Evolutionary conservation across 2,329 filamentous ascomycete genomes (phyloP).

Genomic region (Bimuria novae-zelandiae): DNA sequence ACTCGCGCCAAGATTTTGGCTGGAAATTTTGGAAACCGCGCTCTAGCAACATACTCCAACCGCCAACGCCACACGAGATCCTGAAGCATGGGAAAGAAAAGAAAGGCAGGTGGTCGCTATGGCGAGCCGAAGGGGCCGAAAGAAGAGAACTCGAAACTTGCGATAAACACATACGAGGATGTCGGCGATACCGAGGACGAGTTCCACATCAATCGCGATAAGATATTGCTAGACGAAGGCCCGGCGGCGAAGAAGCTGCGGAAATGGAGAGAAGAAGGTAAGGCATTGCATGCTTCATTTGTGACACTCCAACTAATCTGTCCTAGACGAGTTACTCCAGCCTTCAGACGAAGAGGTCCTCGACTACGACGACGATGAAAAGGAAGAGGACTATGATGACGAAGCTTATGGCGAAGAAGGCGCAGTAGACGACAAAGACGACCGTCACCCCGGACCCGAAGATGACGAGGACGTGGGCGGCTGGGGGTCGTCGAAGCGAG

Average conservation of each 20-base stretch:
- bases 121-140: constrained; percentile 41
- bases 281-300: neutral
- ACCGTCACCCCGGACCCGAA: constrained; percentile 50
- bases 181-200: constrained; percentile 94
- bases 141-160: constrained; percentile 59
- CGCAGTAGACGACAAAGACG: constrained; percentile 39
- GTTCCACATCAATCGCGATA: constrained; percentile 85
- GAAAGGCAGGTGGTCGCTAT: constrained; percentile 67
- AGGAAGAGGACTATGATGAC: constrained; percentile 48
- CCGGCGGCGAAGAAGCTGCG: constrained; percentile 77
- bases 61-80: constrained; percentile 11
- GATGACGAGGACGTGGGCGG: constrained; percentile 66
- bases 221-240: constrained; percentile 81
- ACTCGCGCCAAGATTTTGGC: constrained; percentile 38
- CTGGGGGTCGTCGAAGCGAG: constrained; percentile 86
- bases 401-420: constrained; percentile 54
- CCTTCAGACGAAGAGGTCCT: constrained; percentile 67
- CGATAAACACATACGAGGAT: constrained; percentile 70
- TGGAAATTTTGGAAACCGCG: constrained; percentile 30
- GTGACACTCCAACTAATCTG: neutral
- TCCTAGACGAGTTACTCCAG: constrained; percentile 52
- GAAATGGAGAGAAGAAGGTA: constrained; percentile 70
- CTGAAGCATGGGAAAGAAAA: constrained; percentile 59
- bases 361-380: constrained; percentile 55
- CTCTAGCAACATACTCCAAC: neutral